Percentiles rank a stretch among this genome's conserved stretches.
phyloP scores from a whole-genome alignment of 495 filamentous ascomycete genomes.

The Hypoxylon perforatum region DNA sequence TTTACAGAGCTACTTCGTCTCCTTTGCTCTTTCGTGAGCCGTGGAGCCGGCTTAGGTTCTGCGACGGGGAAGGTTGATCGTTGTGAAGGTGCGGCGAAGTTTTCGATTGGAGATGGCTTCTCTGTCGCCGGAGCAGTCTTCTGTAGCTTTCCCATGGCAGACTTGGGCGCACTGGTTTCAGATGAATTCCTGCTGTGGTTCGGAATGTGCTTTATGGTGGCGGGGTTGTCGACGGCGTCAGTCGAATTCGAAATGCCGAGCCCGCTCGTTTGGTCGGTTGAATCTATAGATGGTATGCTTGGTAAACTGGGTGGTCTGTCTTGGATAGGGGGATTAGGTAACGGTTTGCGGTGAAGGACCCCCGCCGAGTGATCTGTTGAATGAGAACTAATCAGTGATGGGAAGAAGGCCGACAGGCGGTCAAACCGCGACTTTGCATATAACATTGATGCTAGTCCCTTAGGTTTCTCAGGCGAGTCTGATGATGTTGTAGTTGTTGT shows the following conservation, averaged over 20 bases:
- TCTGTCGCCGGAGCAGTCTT: conserved; percentile 19
- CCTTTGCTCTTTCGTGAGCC: conserved; percentile 42
- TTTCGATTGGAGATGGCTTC: conserved; percentile 19
- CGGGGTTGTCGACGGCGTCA: conserved; percentile 12
- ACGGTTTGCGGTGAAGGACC: conserved; percentile 38
- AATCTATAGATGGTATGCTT: conserved; percentile 16
- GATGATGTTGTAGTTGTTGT: too few relatives aligned
- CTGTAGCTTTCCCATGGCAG: conserved; percentile 27
- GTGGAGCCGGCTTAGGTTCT: conserved; percentile 40
- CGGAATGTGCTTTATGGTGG: conserved; percentile 3
- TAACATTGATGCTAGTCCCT: conserved; percentile 27
- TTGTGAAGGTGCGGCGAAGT: conserved; percentile 27
- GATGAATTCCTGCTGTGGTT: conserved; percentile 23
- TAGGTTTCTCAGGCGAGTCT: conserved; percentile 7
- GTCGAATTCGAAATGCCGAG: conserved; percentile 5
- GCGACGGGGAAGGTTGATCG: conserved; percentile 36
- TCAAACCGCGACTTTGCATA: conserved; percentile 39
- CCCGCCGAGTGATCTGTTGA: conserved; percentile 34
- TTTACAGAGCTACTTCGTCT: conserved; percentile 44
- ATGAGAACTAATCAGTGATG: conserved; percentile 43
- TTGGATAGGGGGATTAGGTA: conserved; percentile 31
- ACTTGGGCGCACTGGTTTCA: conserved; percentile 14
- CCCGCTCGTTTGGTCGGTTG: conserved; percentile 7
- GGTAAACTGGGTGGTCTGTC: conserved; percentile 38
- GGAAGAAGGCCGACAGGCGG: conserved; percentile 45